Evolutionary conservation across 2,329 filamentous ascomycete species (phyloP).

Genomic region (Lizonia empirigonia): DNA sequence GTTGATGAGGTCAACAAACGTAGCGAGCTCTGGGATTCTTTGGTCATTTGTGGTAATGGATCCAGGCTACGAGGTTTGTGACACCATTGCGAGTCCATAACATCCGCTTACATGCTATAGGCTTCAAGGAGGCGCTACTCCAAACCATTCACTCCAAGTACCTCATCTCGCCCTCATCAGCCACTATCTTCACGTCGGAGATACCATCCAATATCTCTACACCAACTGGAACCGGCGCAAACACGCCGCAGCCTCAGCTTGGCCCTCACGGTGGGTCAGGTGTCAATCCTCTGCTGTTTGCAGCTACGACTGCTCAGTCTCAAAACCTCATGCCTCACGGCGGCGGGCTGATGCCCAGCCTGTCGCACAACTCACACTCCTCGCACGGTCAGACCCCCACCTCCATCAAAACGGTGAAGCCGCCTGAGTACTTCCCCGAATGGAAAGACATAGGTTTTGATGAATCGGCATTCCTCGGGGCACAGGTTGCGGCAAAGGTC

Average conservation of each 20-base stretch:
- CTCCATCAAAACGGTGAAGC: constrained; percentile 75
- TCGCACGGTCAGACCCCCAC: constrained; percentile 78
- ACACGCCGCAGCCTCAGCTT: constrained; percentile 75
- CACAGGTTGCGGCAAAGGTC: constrained; percentile 81
- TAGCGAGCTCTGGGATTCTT: constrained; percentile 85
- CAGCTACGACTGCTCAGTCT: constrained; percentile 78
- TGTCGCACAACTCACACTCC: constrained; percentile 61
- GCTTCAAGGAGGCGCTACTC: constrained; percentile 88
- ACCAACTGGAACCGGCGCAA: constrained; percentile 85
- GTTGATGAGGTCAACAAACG: constrained; percentile 86
- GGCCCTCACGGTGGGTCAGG: constrained; percentile 58
- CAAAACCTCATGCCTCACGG: constrained; percentile 54
- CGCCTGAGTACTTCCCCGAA: constrained; percentile 86
- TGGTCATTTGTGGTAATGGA: constrained; percentile 92
- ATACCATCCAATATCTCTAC: constrained; percentile 93
- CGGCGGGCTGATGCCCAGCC: constrained; percentile 36
- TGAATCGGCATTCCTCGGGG: constrained; percentile 84
- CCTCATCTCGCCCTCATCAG: constrained; percentile 87
- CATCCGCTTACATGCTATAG: constrained; percentile 51
- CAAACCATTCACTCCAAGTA: constrained; percentile 80
- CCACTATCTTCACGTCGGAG: constrained; percentile 96
- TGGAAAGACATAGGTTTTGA: constrained; percentile 81
- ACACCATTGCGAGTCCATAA: background rate
- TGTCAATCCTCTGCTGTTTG: constrained; percentile 90
- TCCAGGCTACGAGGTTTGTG: constrained; percentile 64